Base-by-base conservation (phyloP, 352 stramenopile species). In the Phytophthora melonis region DNA sequence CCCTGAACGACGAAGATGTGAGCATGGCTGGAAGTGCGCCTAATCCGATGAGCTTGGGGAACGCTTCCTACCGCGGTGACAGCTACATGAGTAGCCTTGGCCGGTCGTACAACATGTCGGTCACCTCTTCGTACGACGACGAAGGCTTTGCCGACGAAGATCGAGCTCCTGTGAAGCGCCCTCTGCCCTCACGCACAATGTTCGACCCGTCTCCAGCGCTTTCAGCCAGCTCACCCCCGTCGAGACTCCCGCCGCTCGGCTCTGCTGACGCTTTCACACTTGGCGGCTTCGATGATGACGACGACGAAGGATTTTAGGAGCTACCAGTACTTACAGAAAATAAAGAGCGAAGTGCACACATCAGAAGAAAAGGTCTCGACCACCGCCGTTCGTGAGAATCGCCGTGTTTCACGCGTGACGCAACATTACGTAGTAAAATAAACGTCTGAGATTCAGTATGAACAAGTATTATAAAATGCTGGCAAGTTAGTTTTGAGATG, bases 121-220 rank as follows among this genome's bases (percentile, higher is more conserved):
- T 91, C 1, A 75, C 74, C 30, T 92, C 84, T 11, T 89, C 81
- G 0, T 62, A 87, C 47, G 80, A 92, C 23, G 78, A 72, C 14
- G 77, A 89, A 61, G 81, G 75, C 10, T 83, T 81, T 69, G 70
- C 34, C 25, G 76, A 80, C 32, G 78, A 90, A 19, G 79, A 89
- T n/a, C 79, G 76, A 8, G 70, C 63, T n/a, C 69, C 78, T 39
- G 69, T 67, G 16, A 75, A 66, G 67, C 77, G 69, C 21, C 49
- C 61, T 19, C 47, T 80, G 43, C 80, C 78, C 18, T 84, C 82
- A 5, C 72, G 82, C 16, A 78, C 68, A n/a, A 86, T 75, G 66
- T 93, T 93, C 27, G 81, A 84, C 14, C 85, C 87, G 16, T 93
- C 87, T 5, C 87, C 87, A 21, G 84, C 85, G 57, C 70, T 93